These are phyloP conservation scores for Diaporthe longicolla DNA, from an alignment of 2,329 filamentous ascomycete genomes.

Conservation along the genomic window DNA sequence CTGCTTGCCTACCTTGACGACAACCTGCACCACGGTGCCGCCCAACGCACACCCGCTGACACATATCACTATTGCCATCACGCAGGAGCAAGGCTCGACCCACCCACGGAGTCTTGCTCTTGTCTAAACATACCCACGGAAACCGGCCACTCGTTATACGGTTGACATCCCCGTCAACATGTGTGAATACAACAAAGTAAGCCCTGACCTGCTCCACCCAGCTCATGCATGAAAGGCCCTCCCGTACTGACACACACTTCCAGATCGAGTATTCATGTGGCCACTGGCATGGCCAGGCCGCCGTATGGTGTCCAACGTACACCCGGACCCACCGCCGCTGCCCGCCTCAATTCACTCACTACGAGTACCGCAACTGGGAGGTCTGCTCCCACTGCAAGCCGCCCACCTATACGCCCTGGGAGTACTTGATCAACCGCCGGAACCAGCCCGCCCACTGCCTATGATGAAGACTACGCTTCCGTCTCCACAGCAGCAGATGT, in stretches of 20 bases:
- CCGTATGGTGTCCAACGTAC: conserved; percentile 60
- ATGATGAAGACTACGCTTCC: conserved; percentile 35
- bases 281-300: conserved; percentile 65
- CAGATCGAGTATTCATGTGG: conserved; percentile 66
- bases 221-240: background rate
- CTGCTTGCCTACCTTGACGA: background rate
- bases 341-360: conserved; percentile 60
- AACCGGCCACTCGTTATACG: background rate
- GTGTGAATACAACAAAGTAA: conserved; percentile 44
- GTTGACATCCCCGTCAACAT: conserved; percentile 12
- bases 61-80: background rate
- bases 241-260: background rate
- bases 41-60: background rate
- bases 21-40: background rate
- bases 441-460: conserved; percentile 46
- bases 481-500: conserved; percentile 5
- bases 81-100: conserved; percentile 30
- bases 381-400: conserved; percentile 60
- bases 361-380: conserved; percentile 62
- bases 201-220: background rate
- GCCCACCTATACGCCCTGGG: conserved; percentile 53
- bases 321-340: conserved; percentile 61
- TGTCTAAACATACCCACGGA: background rate
- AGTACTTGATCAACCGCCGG: conserved; percentile 54
- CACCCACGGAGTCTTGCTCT: conserved; percentile 29